A percentile compares a stretch with the other conserved stretches of the same genome.
Conservation (phyloP, 2,329 filamentous ascomycete genomes). For the Cytospora schulzeri region DNA sequence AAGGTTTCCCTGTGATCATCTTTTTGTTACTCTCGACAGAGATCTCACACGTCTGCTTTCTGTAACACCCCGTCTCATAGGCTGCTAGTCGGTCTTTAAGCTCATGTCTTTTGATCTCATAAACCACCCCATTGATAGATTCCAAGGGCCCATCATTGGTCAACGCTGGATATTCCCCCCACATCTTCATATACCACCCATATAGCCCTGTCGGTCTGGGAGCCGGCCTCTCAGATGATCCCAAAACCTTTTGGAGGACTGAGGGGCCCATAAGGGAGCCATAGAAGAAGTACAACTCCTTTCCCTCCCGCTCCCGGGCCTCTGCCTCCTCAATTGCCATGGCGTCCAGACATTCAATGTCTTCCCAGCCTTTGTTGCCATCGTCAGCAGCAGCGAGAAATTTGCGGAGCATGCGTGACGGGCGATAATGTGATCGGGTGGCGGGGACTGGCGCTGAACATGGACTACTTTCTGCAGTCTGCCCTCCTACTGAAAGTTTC, state of each 20-base stretch:
- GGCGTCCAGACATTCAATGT: background rate
- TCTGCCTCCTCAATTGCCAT: background rate
- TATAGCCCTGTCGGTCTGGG: background rate
- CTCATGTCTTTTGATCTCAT: background rate
- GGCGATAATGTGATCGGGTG: background rate
- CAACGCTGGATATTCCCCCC: background rate
- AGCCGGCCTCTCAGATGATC: background rate
- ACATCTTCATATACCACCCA: slow-evolving; percentile 11
- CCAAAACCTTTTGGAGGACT: background rate
- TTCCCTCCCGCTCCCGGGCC: background rate
- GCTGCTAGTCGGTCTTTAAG: background rate
- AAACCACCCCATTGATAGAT: background rate
- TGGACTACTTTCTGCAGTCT: background rate
- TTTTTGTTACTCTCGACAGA: background rate
- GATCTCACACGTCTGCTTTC: background rate
- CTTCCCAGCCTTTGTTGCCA: background rate
- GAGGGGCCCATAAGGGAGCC: slow-evolving; percentile 3
- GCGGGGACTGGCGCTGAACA: background rate
- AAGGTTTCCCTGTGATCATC: background rate
- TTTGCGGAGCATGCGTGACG: background rate
- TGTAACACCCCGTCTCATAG: background rate
- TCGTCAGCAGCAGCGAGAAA: background rate
- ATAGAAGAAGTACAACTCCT: slow-evolving; percentile 9
- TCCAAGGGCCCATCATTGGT: background rate
- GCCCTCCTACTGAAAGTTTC: too few species aligned